Base-by-base conservation (phyloP, 2,329 filamentous ascomycete species). In the Lachnellula hyalina region DNA sequence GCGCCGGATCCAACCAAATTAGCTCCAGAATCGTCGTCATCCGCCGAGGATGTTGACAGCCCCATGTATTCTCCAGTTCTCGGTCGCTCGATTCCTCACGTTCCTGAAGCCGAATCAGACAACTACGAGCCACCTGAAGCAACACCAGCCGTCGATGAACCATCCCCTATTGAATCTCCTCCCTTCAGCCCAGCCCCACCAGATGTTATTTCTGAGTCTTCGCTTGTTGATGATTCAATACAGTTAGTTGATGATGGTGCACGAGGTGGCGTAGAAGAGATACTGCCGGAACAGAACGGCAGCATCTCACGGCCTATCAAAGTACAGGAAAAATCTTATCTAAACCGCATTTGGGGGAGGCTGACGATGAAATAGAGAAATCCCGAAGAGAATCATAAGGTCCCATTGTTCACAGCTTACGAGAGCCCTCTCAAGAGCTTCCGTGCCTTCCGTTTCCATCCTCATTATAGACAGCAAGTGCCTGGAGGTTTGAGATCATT, bases 401-500 rank as follows among this genome's bases (percentile, higher is more conserved):
- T 47, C 28, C 52, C 52, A 15, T 51, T 56, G 7, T 70, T 68
- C 59, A 76, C 77, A 35, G 85, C 90, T 2, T 99, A 99, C 72
- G 79, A 88, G 67, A 96, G 90, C 67, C 89, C 91, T 34, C 77
- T 99, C 57, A 84, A 82, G 63, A 81, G 82, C 63, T 96, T 97
- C 72, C 90, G 85, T 70, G 87, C 89, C 38, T 99, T 89, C 73
- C 90, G 93, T 63, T 96, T 93, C 69, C 92, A 97, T 68, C 89
- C 90, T 34, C 77, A 82, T 50, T 97, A 85, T 73, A 75, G 78
- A 61, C 72, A 86, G 49, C 76, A 82, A 54, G 84, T 96, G 54
- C 70, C 82, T 53, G 87, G 86, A 59, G 93, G 93, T 44, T 86
- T 91, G 68, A 86, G 87, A 68, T 97, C 94, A 61, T 79, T 95